These are phyloP conservation scores for Rubia yunnanensis DNA, from an alignment of 257 asterid species.

Conservation along the genomic window DNA sequence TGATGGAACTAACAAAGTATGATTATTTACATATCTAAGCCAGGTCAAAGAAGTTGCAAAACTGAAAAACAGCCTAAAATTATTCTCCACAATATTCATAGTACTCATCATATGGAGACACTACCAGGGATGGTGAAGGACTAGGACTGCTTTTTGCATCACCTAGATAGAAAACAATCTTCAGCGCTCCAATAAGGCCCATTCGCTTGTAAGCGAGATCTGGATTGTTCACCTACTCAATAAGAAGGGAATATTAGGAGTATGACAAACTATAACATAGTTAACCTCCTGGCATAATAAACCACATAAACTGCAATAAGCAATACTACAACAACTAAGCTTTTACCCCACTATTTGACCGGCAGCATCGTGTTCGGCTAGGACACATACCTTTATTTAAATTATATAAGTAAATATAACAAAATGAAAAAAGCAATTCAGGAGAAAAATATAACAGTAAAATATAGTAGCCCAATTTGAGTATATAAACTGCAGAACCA, in stretches of 20 bases:
- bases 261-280: slow-evolving; percentile 12
- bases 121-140: slow-evolving; percentile 53
- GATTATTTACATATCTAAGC: neutral
- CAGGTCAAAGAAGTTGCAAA: neutral
- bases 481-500: slow-evolving; percentile 13
- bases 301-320: neutral
- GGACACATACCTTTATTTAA: too few species aligned
- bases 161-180: slow-evolving; percentile 66
- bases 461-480: neutral
- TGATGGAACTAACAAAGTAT: neutral
- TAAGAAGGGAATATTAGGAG: slow-evolving; percentile 13
- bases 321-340: neutral
- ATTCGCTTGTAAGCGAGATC: slow-evolving; percentile 72
- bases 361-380: too few species aligned
- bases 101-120: slow-evolving; percentile 1
- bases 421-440: neutral
- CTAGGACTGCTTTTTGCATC: slow-evolving; percentile 37
- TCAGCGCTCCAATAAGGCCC: slow-evolving; percentile 81
- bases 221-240: slow-evolving; percentile 58
- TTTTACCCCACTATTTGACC: neutral
- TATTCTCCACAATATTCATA: neutral
- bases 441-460: slow-evolving; percentile 7
- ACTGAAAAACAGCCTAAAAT: neutral
- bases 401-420: too few species aligned
- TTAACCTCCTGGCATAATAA: neutral